Evolutionary conservation across 176 grass and related monocot species (phyloP), one percentile per base, ranked within the genome.

Genomic region (Lolium perenne): DNA sequence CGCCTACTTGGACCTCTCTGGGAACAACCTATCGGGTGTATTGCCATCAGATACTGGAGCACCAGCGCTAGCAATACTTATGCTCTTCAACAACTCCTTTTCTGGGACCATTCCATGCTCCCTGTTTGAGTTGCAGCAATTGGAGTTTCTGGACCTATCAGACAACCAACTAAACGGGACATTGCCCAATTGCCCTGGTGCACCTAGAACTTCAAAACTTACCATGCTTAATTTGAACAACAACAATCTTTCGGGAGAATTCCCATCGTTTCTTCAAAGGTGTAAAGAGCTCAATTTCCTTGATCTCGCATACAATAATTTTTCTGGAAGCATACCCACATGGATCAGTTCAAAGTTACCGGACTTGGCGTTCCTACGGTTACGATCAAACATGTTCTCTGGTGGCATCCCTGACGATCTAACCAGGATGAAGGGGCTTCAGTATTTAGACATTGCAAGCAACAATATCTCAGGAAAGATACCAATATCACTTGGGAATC

Each of bases 371-470:
- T 76, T 76, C 29, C 25, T 76, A 15, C 48, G 15, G 48, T 10
- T 76, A 17, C 73, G 48, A 23, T 76, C 73, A 76, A 76, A 76
- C 48, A 76, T 76, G 73, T 54, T 76, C 15, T 76, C 73, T 53
- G 73, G 73, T 76, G 48, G 49, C 16, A 76, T 76, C 25, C 73
- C 73, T 54, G 8, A 18, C 1, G 4, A 76, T 32, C 15, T 76
- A 26, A 76, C 73, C 1, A 10, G 8, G 73, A 76, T 76, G 49
- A 76, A 76, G 15, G 48, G 48, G 73, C 73, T 76, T 76, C 73
- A 76, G 49, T 76, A 54, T 76, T 76, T 76, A 17, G 73, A 76
- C 49, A 51, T 76, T 54, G 73, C 49, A 76, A 53, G 48, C 49
- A 76, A 76, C 49, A 54, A 76, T 49, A 29, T 76, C 73, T 76